Conservation (phyloP, 2,329 filamentous ascomycete species). For the Cladosporium velox region DNA sequence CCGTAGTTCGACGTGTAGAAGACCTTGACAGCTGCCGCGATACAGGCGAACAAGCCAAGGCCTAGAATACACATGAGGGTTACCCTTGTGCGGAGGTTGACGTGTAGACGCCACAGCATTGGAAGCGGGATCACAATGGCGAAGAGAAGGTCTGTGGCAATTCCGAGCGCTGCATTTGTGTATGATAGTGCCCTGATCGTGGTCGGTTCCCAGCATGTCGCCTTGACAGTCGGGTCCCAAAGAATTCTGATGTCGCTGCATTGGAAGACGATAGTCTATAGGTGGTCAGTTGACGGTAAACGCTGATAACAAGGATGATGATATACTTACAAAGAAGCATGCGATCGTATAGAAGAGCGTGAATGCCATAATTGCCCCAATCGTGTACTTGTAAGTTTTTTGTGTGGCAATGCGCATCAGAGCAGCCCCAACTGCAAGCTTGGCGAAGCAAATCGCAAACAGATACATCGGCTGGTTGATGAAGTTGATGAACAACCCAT, state of each 20-base stretch:
- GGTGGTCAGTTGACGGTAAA: background rate
- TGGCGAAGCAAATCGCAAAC: conserved; percentile 7
- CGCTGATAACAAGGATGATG: background rate
- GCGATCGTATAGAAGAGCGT: conserved; percentile 1
- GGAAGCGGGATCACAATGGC: conserved; percentile 45
- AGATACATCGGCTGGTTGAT: background rate
- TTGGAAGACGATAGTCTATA: background rate
- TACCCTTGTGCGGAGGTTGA: conserved; percentile 46
- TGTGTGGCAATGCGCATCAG: conserved; percentile 6
- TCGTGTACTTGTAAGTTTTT: background rate
- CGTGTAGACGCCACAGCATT: conserved; percentile 46
- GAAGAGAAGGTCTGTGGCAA: conserved; percentile 45
- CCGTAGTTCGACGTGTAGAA: background rate
- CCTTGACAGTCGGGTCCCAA: background rate
- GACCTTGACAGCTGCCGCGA: conserved; percentile 1
- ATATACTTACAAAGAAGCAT: background rate
- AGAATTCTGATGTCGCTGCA: background rate
- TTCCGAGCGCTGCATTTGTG: conserved; percentile 45
- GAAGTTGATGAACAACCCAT: conserved; percentile 3
- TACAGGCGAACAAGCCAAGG: conserved; percentile 46
- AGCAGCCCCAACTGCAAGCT: conserved; percentile 9
- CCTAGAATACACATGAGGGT: conserved; percentile 42
- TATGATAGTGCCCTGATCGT: background rate
- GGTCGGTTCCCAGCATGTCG: background rate
- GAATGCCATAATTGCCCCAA: background rate